A percentile compares a stretch with the other conserved stretches of the same genome.
These are phyloP conservation scores for Acer negundo DNA, from an alignment of 345 rosid species.

Conservation along the genomic window DNA sequence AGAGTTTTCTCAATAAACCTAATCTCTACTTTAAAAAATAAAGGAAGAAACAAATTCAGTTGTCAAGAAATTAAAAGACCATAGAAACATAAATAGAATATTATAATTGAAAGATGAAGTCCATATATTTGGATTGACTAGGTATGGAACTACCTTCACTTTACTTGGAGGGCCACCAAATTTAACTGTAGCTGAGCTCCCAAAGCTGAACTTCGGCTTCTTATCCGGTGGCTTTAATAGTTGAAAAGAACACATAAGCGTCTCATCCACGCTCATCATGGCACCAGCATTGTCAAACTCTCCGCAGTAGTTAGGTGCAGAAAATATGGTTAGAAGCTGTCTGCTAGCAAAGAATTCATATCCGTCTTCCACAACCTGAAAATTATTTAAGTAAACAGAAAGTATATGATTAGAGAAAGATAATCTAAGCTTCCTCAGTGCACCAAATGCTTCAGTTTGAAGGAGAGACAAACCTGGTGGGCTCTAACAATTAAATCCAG, in stretches of 20 bases:
- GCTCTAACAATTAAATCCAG: constrained; percentile 85
- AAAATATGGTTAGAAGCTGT: constrained; percentile 79
- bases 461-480: constrained; percentile 61
- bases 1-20: not conserved
- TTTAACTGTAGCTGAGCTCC: constrained; percentile 51
- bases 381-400: not conserved
- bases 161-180: constrained; percentile 37
- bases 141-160: constrained; percentile 52
- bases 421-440: not conserved
- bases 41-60: not conserved
- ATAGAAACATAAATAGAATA: not conserved
- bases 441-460: not conserved
- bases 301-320: constrained; percentile 88
- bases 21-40: too few relatives aligned
- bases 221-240: constrained; percentile 70
- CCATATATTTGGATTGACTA: not conserved
- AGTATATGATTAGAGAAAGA: constrained; percentile 6
- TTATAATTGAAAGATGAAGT: not conserved
- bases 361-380: constrained; percentile 92
- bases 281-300: constrained; percentile 93
- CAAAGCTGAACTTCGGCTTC: constrained; percentile 55
- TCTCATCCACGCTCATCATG: constrained; percentile 77
- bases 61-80: not conserved
- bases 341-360: constrained; percentile 77
- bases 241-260: constrained; percentile 77